Evolutionary conservation across 2,329 filamentous ascomycete species (phyloP), one percentile per base, ranked within the genome.

Genomic region (Sclerotinia spermophila): DNA sequence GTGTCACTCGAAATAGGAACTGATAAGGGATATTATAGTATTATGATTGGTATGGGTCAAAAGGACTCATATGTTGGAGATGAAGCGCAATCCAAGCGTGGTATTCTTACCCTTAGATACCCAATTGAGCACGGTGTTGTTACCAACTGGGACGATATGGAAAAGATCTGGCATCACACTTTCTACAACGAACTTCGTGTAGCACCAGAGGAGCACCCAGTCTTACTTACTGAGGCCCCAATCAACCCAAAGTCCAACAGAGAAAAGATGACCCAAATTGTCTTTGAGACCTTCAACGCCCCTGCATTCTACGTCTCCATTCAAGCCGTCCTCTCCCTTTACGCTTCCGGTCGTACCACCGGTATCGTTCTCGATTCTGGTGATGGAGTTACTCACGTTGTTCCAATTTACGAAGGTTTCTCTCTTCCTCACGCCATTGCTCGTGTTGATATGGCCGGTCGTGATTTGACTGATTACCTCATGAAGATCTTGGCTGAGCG

Each of bases 171-270:
- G 96, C 96, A 99, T 86, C 96, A 99, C 93, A 98, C 96, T 83
- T 99, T 99, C 90, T 99, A 98, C 93, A 99, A 99, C 87, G 96
- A 99, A 89, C 90, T 99, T 82, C 95, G 96, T 95, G 96, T 99
- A 77, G 96, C 96, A 80, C 96, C 96, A 80, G 96, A 99, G 90
- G 96, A 99, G 92, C 96, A 99, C 90, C 96, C 96, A 80, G 94
- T 98, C 83, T 90, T 99, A 82, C 90, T 99, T 84, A 99, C 96
- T 80, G 96, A 99, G 89, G 96, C 96, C 80, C 96, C 96, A 79
- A 98, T 99, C 91, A 99, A 99, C 91, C 96, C 96, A 84, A 98
- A 98, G 90, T 97, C 93, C 88, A 99, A 99, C 90, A 93, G 96
- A 91, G 96, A 99, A 90, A 99, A 99, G 94, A 99, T 99, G 96